Conservation (phyloP, 352 stramenopile genomes). For the Paralagenidium karlingii region DNA sequence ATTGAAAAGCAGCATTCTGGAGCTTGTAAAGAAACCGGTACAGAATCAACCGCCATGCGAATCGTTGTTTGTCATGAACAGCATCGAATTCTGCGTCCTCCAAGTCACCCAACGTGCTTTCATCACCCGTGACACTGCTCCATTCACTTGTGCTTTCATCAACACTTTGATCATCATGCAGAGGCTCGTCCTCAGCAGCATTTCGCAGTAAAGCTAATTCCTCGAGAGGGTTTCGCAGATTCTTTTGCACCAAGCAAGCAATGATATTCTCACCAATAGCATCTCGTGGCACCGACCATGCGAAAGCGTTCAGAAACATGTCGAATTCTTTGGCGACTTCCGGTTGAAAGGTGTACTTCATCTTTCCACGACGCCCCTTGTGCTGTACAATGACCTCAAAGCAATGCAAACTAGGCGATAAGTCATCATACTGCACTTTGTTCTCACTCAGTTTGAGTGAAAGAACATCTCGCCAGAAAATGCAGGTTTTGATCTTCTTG, state of each 20-base stretch:
- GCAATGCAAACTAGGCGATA: constrained; percentile 71
- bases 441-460: constrained; percentile 40
- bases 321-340: constrained; percentile 65
- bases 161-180: constrained; percentile 19
- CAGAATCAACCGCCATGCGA: constrained; percentile 48
- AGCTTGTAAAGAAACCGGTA: constrained; percentile 50
- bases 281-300: constrained; percentile 50
- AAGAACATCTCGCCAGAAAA: constrained; percentile 56
- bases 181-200: constrained; percentile 8
- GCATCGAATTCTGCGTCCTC: constrained; percentile 71
- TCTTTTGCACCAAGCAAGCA: constrained; percentile 39
- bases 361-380: constrained; percentile 25
- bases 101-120: constrained; percentile 61
- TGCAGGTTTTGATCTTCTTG: constrained; percentile 68
- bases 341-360: constrained; percentile 75
- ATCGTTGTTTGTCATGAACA: constrained; percentile 8
- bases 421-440: constrained; percentile 74
- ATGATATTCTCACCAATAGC: constrained; percentile 53
- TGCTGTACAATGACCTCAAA: constrained; percentile 57
- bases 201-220: too few species aligned
- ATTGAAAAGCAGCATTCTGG: constrained; percentile 63
- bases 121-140: constrained; percentile 75
- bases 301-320: constrained; percentile 54
- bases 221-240: constrained; percentile 42
- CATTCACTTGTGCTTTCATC: constrained; percentile 71